Evolutionary conservation across 225 moss, liverwort and hornwort genomes (phyloP).

Genomic region (Asterella californica): DNA sequence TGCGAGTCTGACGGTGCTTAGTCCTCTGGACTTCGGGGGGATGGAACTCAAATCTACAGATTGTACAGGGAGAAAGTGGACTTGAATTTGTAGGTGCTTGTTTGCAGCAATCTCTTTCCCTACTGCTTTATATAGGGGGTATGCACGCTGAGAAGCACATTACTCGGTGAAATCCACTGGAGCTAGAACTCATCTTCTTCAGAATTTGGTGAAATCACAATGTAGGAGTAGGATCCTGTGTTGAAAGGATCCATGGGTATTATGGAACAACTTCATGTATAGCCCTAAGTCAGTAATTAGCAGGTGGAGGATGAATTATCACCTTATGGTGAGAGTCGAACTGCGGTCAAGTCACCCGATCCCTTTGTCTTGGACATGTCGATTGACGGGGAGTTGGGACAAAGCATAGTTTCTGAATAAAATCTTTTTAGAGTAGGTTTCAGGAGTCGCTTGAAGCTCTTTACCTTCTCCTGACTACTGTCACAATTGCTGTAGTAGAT

Average conservation of each 20-base stretch:
- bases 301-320: neutral
- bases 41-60: neutral
- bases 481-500: neutral
- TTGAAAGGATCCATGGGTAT: neutral
- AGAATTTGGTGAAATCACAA: conserved; percentile 15
- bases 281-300: neutral
- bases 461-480: neutral
- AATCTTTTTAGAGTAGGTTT: neutral
- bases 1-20: neutral
- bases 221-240: neutral
- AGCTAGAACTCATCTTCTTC: neutral
- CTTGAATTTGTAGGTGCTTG: too few relatives aligned
- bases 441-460: neutral
- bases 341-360: neutral
- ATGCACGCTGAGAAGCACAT: neutral
- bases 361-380: neutral
- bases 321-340: neutral
- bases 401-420: neutral
- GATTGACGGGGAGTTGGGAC: neutral
- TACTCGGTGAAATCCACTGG: neutral
- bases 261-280: neutral
- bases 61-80: neutral
- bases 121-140: neutral
- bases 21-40: neutral
- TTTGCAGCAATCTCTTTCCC: neutral